Conservation (phyloP, 2,329 filamentous ascomycete species). For the Colletotrichum sp. region DNA sequence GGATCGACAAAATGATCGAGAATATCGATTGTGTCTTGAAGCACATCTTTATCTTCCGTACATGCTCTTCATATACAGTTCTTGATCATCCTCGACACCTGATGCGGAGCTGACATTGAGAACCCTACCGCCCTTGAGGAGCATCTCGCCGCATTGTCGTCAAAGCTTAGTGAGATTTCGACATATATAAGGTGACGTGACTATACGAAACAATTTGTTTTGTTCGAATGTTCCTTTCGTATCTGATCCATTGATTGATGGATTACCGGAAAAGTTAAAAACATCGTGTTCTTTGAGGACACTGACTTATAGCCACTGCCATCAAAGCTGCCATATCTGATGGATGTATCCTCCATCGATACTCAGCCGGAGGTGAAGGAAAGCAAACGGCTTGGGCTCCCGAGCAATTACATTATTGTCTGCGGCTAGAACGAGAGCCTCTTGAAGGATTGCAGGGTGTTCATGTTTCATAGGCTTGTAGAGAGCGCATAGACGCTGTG, state of each 20-base stretch:
- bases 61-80: background rate
- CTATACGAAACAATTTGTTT: background rate
- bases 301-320: background rate
- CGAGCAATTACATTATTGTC: background rate
- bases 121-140: background rate
- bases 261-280: too few species aligned
- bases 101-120: background rate
- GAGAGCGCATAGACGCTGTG: background rate
- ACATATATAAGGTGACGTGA: background rate
- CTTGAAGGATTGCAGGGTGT: background rate
- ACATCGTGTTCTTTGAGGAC: background rate
- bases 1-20: too few species aligned
- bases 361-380: background rate
- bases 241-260: too few species aligned
- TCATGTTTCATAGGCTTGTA: background rate
- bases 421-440: background rate
- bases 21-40: background rate
- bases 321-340: background rate
- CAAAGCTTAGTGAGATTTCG: background rate
- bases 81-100: background rate
- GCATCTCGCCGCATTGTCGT: background rate
- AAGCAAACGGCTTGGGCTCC: too few species aligned
- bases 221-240: background rate
- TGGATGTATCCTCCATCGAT: background rate
- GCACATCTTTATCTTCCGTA: background rate